Evolutionary conservation across 352 stramenopile genomes (phyloP), one percentile per base, ranked within the genome.

Genomic region (Globisporangium polare): DNA sequence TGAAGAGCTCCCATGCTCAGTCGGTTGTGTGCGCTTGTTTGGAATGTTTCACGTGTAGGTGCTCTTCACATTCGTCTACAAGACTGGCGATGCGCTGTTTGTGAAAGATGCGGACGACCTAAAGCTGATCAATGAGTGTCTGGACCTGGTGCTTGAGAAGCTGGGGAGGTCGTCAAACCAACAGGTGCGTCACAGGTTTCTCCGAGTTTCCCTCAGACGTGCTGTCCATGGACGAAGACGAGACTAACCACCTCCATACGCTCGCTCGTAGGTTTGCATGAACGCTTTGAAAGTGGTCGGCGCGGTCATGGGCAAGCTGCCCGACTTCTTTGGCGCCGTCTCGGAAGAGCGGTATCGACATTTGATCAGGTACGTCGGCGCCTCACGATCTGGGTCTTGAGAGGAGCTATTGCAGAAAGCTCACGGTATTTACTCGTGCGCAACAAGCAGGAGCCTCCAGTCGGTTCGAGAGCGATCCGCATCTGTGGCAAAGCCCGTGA

Each of bases 211-310:
- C n/a, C n/a, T n/a, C n/a, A n/a, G n/a, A n/a, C n/a, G n/a, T n/a
- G n/a, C n/a, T n/a, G n/a, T n/a, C n/a, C n/a, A n/a, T n/a, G n/a
- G n/a, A n/a, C n/a, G n/a, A n/a, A n/a, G n/a, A n/a, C n/a, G n/a
- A n/a, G n/a, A n/a, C n/a, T n/a, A 24, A 26, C 42, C 12, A 39
- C 12, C 33, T 7, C 9, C n/a, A n/a, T n/a, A 3, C 9, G 33
- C 4, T 47, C 27, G 4, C 6, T 51, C 42, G 1, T 27, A 81
- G 71, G 67, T 89, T 13, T 71, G 63, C 18, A 76, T 89, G 68
- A 83, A 72, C 50, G 72, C 77, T 0, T 61, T 92, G 6, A 90
- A 89, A 56, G 67, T 90, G 5, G 49, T 86, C 12, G 78, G 75
- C 8, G 78, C 71, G 5, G 52, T 92, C 13, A 71, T 90, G 45